phyloP scores from a whole-genome alignment of 306 rosid species.

The Clitoria ternatea region DNA sequence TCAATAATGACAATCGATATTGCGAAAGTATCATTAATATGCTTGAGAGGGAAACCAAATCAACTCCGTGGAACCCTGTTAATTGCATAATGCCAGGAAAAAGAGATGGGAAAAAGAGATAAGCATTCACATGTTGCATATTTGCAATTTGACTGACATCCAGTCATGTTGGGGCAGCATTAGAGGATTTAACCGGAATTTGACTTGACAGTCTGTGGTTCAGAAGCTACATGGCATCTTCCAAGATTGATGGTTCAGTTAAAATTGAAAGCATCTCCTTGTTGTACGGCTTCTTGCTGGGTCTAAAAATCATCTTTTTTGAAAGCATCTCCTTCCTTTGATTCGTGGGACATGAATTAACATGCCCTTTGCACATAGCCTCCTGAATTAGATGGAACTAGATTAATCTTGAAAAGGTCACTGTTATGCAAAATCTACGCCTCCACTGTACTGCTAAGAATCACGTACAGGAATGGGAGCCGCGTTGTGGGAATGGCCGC shows the following conservation, averaged over 20 bases:
- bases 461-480: too few relatives aligned
- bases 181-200: conserved; percentile 8
- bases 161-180: conserved; percentile 30
- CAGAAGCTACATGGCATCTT: conserved; percentile 22
- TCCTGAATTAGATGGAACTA: too few relatives aligned
- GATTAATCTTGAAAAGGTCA: too few relatives aligned
- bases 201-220: conserved; percentile 24
- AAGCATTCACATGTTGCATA: conserved; percentile 16
- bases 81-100: too few relatives aligned
- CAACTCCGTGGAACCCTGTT: too few relatives aligned
- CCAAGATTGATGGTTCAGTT: conserved; percentile 27
- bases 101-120: background rate
- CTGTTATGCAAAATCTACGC: too few relatives aligned
- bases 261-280: conserved; percentile 31
- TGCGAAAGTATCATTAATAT: background rate
- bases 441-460: too few relatives aligned
- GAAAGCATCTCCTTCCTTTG: too few relatives aligned
- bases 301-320: conserved; percentile 61
- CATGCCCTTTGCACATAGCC: too few relatives aligned
- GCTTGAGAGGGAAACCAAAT: background rate
- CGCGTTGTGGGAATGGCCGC: too few relatives aligned
- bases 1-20: background rate
- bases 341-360: too few relatives aligned
- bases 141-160: conserved; percentile 31
- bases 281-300: conserved; percentile 51